Evolutionary conservation across 768 basidiomycete species (phyloP).

Genomic region (Russula vinacea): DNA sequence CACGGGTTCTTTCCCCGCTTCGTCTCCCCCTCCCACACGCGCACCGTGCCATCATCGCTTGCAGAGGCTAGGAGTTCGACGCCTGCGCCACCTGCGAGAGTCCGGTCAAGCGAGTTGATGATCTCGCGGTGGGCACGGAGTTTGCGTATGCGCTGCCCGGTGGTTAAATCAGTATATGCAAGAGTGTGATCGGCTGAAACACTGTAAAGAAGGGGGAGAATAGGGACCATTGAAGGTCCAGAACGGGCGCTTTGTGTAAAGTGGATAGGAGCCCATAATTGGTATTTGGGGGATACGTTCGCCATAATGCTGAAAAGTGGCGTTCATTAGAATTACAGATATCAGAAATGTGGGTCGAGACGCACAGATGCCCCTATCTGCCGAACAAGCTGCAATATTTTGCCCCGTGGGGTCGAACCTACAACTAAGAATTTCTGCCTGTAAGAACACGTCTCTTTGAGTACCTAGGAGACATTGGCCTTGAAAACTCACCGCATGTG

Average conservation of each 20-base stretch:
- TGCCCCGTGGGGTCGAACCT: conserved; percentile 93
- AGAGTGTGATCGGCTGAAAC: conserved; percentile 90
- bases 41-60: conserved; percentile 88
- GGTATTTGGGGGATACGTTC: conserved; percentile 86
- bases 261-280: conserved; percentile 87
- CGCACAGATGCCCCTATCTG: conserved; percentile 88
- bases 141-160: conserved; percentile 76
- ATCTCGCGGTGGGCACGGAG: conserved; percentile 89
- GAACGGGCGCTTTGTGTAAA: conserved; percentile 85
- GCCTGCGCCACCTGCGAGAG: conserved; percentile 79
- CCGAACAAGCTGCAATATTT: conserved; percentile 88
- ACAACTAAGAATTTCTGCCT: conserved; percentile 88
- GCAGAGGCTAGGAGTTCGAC: conserved; percentile 83
- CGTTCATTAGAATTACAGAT: conserved; percentile 1
- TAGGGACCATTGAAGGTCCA: conserved; percentile 90
- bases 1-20: conserved; percentile 66
- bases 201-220: conserved; percentile 67
- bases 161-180: conserved; percentile 70
- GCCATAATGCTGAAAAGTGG: conserved; percentile 66
- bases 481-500: conserved; percentile 66
- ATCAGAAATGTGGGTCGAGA: conserved; percentile 30
- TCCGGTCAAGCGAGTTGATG: conserved; percentile 85
- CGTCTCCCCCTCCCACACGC: conserved; percentile 90
- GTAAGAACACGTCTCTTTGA: neutral
- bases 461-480: neutral